Percentiles rank a stretch among this genome's conserved stretches.
phyloP scores from a whole-genome alignment of 768 basidiomycete genomes.

The Cyathus striatus region DNA sequence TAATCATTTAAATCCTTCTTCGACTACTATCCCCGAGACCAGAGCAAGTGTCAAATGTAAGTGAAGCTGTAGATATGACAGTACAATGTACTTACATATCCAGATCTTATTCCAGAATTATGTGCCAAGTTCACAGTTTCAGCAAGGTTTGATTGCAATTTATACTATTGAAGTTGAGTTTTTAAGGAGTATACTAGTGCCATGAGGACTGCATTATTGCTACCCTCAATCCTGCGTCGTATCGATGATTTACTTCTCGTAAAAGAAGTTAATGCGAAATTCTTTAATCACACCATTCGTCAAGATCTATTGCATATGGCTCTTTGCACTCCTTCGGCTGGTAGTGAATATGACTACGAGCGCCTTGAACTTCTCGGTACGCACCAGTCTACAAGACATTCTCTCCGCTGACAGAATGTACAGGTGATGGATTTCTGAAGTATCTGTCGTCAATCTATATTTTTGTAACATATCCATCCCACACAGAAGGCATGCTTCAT shows the following conservation, averaged over 20 bases:
- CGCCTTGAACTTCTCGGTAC: conserved; percentile 78
- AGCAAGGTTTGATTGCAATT: conserved; percentile 44
- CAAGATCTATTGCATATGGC: conserved; percentile 62
- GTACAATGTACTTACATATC: too few relatives aligned
- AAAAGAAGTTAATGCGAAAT: conserved; percentile 69
- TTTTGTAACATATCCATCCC: conserved; percentile 62
- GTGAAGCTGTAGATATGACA: too few relatives aligned
- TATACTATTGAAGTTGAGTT: not conserved
- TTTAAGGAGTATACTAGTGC: conserved; percentile 25
- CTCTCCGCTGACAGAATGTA: conserved; percentile 1
- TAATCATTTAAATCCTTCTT: conserved; percentile 58
- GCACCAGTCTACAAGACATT: conserved; percentile 10
- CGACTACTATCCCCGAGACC: too few relatives aligned
- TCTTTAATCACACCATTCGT: conserved; percentile 59
- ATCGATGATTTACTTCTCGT: conserved; percentile 73
- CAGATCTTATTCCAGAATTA: conserved; percentile 84
- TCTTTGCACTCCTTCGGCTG: conserved; percentile 64
- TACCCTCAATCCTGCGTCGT: conserved; percentile 71
- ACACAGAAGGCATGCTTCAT: conserved; percentile 67
- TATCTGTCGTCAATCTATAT: conserved; percentile 70
- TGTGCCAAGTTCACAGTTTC: conserved; percentile 68
- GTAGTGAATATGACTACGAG: conserved; percentile 75
- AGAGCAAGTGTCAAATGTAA: too few relatives aligned
- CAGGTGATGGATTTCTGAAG: conserved; percentile 84
- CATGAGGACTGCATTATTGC: conserved; percentile 59